Conservation (phyloP, 164 flowering plant species). For the Piper betle region DNA sequence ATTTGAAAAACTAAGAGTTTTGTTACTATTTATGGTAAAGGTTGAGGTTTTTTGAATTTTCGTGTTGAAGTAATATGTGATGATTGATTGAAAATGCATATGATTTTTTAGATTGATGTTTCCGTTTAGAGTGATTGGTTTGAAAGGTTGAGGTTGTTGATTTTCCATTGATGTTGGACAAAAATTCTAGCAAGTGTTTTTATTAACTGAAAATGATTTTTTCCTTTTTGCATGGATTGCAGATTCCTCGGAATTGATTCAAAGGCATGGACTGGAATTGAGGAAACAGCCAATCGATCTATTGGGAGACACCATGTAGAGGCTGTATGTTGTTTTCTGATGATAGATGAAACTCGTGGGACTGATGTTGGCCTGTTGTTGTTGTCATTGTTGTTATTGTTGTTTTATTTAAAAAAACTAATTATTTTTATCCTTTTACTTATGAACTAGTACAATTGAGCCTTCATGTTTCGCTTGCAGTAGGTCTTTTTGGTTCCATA, state of each 20-base stretch:
- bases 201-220: too few relatives aligned
- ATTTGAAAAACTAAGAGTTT: too few relatives aligned
- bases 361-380: background rate
- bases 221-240: background rate
- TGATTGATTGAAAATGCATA: background rate
- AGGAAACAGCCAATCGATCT: conserved; percentile 57
- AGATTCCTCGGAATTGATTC: conserved; percentile 60
- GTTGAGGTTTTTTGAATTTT: too few relatives aligned
- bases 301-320: conserved; percentile 61
- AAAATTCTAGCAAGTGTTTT: too few relatives aligned
- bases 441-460: background rate
- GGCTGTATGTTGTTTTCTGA: conserved; percentile 33
- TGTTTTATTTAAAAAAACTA: background rate
- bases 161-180: too few relatives aligned
- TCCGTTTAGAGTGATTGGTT: too few relatives aligned
- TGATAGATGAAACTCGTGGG: background rate
- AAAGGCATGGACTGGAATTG: conserved; percentile 68
- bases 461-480: background rate
- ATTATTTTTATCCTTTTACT: background rate
- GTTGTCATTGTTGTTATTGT: background rate
- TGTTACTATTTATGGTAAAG: too few relatives aligned
- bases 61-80: background rate
- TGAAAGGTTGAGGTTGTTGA: too few relatives aligned
- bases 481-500: too few relatives aligned
- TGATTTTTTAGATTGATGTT: too few relatives aligned